Percentiles rank a stretch among this genome's conserved stretches.
phyloP scores from a whole-genome alignment of 2,329 filamentous ascomycete species.

The Botrytis sinoallii region DNA sequence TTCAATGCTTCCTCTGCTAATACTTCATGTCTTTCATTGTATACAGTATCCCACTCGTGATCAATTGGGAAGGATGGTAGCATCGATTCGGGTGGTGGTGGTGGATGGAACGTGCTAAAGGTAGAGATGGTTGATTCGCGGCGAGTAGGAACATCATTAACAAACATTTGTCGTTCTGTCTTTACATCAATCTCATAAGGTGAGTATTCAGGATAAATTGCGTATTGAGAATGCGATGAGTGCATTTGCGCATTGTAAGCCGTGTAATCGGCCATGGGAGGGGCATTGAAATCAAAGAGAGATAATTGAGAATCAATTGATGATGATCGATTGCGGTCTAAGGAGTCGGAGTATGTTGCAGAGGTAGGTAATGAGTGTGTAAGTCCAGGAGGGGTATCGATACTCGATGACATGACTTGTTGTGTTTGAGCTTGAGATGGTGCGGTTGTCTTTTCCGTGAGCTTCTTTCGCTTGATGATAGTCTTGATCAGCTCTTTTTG shows the following conservation, averaged over 20 bases:
- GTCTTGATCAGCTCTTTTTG: slow-evolving; percentile 97
- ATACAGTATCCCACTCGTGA: slow-evolving; percentile 71
- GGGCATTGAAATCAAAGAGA: slow-evolving; percentile 69
- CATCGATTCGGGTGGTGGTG: slow-evolving; percentile 66
- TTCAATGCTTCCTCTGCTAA: slow-evolving; percentile 60
- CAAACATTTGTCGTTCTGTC: slow-evolving; percentile 89
- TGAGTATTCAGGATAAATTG: slow-evolving; percentile 56
- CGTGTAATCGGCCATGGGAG: slow-evolving; percentile 52
- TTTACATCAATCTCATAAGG: slow-evolving; percentile 95
- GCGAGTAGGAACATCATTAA: slow-evolving; percentile 83
- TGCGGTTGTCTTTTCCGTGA: slow-evolving; percentile 74
- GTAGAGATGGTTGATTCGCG: slow-evolving; percentile 86
- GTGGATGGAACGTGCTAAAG: slow-evolving; percentile 85
- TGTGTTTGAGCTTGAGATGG: slow-evolving; percentile 48
- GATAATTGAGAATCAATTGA: slow-evolving; percentile 80
- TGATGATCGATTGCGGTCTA: slow-evolving; percentile 68
- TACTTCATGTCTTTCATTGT: slow-evolving; percentile 65
- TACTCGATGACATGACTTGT: slow-evolving; percentile 47
- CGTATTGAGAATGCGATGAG: slow-evolving; percentile 47
- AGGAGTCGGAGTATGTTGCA: slow-evolving; percentile 72
- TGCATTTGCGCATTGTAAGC: slow-evolving; percentile 62
- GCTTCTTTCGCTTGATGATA: slow-evolving; percentile 95
- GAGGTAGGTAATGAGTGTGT: slow-evolving; percentile 80
- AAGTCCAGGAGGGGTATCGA: slow-evolving; percentile 69
- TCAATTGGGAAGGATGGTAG: slow-evolving; percentile 62